Percentiles rank a stretch among this genome's conserved stretches.
Evolutionary conservation across 108 stramenopile species (phyloP).

Genomic region (Cyclotella atomus): DNA sequence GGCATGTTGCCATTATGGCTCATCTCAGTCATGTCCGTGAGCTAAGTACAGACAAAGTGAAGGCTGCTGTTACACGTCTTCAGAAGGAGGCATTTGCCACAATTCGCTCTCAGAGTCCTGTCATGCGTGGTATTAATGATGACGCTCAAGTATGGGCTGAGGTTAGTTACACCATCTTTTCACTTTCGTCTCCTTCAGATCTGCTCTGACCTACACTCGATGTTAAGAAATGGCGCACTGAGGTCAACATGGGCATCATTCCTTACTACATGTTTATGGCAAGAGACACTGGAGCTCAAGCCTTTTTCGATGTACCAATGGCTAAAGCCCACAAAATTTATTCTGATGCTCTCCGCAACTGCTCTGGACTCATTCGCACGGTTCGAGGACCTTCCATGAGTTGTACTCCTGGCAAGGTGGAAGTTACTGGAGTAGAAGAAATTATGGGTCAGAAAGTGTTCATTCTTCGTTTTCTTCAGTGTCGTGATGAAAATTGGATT

Average conservation of each 20-base stretch:
- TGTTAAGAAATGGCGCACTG: slow-evolving; percentile 53
- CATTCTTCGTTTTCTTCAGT: slow-evolving; percentile 65
- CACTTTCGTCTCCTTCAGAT: neutral
- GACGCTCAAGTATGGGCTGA: slow-evolving; percentile 60
- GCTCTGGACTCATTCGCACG: slow-evolving; percentile 63
- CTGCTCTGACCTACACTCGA: neutral
- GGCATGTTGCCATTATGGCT: slow-evolving; percentile 68
- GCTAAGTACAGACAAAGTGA: slow-evolving; percentile 47
- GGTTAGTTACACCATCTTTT: neutral
- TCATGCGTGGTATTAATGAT: slow-evolving; percentile 69
- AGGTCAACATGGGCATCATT: slow-evolving; percentile 60
- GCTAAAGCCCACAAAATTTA: slow-evolving; percentile 57
- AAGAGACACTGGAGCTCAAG: slow-evolving; percentile 66
- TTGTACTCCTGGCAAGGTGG: slow-evolving; percentile 68
- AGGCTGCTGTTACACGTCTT: slow-evolving; percentile 54
- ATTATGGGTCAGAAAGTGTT: slow-evolving; percentile 61
- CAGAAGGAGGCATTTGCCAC: slow-evolving; percentile 55
- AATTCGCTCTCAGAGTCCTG: slow-evolving; percentile 67
- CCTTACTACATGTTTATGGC: slow-evolving; percentile 80
- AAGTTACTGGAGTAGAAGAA: slow-evolving; percentile 61
- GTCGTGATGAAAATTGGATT: slow-evolving; percentile 63
- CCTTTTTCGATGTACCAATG: slow-evolving; percentile 66
- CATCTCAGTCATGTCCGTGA: slow-evolving; percentile 60
- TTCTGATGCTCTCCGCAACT: slow-evolving; percentile 55
- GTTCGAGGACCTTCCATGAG: slow-evolving; percentile 71